These are phyloP conservation scores for Cryphonectria naterciae DNA, from an alignment of 2,329 filamentous ascomycete genomes.

Conservation along the genomic window DNA sequence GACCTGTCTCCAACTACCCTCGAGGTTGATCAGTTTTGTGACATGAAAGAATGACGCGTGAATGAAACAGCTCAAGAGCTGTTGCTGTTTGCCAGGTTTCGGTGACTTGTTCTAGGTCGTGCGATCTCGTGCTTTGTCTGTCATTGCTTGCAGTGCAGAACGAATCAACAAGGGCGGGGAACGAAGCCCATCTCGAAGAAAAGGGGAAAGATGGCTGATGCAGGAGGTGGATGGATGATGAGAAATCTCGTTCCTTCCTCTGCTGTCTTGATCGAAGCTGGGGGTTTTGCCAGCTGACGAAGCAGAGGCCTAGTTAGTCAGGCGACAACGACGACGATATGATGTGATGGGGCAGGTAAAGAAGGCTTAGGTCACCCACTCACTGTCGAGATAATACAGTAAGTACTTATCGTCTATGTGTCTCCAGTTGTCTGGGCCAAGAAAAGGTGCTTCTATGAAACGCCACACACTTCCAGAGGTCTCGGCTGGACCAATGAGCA, in stretches of 20 bases:
- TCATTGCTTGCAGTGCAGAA: not conserved
- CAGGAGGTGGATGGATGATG: not conserved
- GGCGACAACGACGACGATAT: not conserved
- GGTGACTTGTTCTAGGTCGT: not conserved
- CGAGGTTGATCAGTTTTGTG: not conserved
- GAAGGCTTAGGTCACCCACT: not conserved
- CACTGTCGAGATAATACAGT: not conserved
- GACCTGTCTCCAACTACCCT: not conserved
- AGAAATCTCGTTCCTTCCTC: not conserved
- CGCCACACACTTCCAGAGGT: slow-evolving; percentile 23
- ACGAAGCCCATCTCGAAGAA: not conserved
- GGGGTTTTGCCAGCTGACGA: not conserved
- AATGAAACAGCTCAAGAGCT: not conserved
- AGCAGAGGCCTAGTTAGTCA: not conserved
- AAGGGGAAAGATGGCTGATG: not conserved
- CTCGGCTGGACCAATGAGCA: slow-evolving; percentile 16
- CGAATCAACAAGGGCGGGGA: not conserved
- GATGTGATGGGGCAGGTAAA: not conserved
- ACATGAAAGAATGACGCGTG: not conserved
- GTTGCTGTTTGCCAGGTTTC: not conserved
- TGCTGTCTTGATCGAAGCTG: not conserved
- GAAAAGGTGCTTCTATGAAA: slow-evolving; percentile 23
- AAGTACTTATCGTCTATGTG: not conserved
- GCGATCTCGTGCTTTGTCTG: not conserved
- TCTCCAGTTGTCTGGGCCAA: slow-evolving; percentile 7